Percentiles rank a stretch among this genome's conserved stretches.
These are phyloP conservation scores for Arabidopsis suecica DNA, from an alignment of 345 rosid genomes.

Conservation along the genomic window DNA sequence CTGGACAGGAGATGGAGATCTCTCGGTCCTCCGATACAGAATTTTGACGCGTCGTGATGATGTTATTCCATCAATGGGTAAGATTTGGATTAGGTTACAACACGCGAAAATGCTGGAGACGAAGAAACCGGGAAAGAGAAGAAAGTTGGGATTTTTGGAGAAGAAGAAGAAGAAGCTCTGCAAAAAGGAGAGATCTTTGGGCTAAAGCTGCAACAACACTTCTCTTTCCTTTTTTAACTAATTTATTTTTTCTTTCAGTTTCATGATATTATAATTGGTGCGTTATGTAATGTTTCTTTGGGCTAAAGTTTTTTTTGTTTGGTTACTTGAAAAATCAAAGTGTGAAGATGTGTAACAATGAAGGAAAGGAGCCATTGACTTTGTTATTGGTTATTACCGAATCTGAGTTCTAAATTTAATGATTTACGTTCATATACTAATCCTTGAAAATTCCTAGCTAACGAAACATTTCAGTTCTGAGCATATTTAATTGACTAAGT, in stretches of 20 bases:
- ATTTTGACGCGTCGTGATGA: neutral
- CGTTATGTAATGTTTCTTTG: constrained; percentile 14
- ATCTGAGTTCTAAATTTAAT: too few relatives aligned
- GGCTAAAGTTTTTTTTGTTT: neutral
- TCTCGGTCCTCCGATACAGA: neutral
- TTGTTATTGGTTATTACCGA: too few relatives aligned
- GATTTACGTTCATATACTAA: constrained; percentile 12
- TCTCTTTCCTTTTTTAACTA: constrained; percentile 10
- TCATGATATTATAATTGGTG: constrained; percentile 24
- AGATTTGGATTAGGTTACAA: constrained; percentile 27
- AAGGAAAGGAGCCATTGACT: constrained; percentile 40
- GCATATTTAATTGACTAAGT: neutral
- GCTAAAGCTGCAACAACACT: constrained; percentile 37
- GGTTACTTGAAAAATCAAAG: constrained; percentile 27
- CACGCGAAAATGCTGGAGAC: constrained; percentile 28
- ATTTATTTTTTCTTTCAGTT: constrained; percentile 6
- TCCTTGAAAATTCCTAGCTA: neutral
- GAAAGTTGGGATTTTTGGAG: constrained; percentile 17
- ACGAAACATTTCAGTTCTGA: neutral
- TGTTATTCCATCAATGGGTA: constrained; percentile 20
- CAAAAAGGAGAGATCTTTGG: constrained; percentile 42
- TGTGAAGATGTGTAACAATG: constrained; percentile 25
- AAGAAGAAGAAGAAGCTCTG: constrained; percentile 9
- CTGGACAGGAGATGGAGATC: constrained; percentile 21
- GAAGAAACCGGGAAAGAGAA: constrained; percentile 13